These are phyloP conservation scores for Ambrosiella beaveri DNA, from an alignment of 2,329 filamentous ascomycete species.

Conservation along the genomic window DNA sequence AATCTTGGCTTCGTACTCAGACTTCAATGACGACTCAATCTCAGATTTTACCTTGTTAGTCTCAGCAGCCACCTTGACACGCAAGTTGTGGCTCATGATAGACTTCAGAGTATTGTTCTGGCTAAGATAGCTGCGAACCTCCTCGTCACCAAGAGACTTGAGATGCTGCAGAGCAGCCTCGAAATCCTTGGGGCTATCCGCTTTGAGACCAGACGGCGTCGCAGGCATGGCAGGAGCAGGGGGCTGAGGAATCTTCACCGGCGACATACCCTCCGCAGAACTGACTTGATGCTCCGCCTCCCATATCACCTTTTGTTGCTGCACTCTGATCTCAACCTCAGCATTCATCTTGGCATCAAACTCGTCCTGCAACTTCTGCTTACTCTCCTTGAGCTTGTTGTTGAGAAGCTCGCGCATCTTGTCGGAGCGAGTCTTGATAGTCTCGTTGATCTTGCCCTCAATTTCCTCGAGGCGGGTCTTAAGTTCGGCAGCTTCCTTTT, in stretches of 20 bases:
- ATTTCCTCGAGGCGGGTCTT: conserved; percentile 47
- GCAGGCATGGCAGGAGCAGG: conserved; percentile 20
- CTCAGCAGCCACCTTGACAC: conserved; percentile 51
- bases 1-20: conserved; percentile 36
- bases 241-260: conserved; percentile 15
- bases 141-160: conserved; percentile 26
- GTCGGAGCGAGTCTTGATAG: conserved; percentile 47
- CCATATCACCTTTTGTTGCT: conserved; percentile 47
- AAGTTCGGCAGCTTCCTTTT: conserved; percentile 44
- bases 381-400: conserved; percentile 53
- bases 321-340: conserved; percentile 31
- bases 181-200: conserved; percentile 20
- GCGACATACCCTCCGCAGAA: conserved; percentile 14
- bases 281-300: conserved; percentile 31
- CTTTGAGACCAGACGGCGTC: conserved; percentile 16
- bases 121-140: conserved; percentile 38
- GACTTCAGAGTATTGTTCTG: conserved; percentile 39
- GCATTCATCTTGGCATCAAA: conserved; percentile 28
- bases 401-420: conserved; percentile 52
- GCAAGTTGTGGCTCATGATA: conserved; percentile 45
- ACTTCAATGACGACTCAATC: conserved; percentile 28
- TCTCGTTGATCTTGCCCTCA: conserved; percentile 42
- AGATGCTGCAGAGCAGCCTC: conserved; percentile 10
- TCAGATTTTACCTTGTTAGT: conserved; percentile 42
- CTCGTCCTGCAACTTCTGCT: conserved; percentile 32